Conservation (phyloP, 192 early-diverging fungal species). For the Tieghemiomyces parasiticus region DNA sequence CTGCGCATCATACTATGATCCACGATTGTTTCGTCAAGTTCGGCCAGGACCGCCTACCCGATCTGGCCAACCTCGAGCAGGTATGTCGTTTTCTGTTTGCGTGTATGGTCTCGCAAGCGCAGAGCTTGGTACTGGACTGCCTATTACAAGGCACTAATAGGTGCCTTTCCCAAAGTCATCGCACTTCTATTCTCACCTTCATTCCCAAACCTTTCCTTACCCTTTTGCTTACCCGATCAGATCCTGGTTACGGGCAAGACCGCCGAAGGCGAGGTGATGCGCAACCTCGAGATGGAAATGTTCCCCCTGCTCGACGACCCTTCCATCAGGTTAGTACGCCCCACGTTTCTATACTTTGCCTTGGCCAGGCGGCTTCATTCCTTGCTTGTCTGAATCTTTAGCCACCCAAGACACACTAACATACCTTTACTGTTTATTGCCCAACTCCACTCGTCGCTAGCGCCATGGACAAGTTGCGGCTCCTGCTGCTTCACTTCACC, state of each 20-base stretch:
- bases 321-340: constrained; percentile 5
- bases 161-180: too few species aligned
- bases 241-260: constrained; percentile 31
- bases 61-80: constrained; percentile 33
- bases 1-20: constrained; percentile 34
- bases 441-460: constrained; percentile 12
- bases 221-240: too few species aligned
- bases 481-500: constrained; percentile 15
- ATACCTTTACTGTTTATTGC: too few species aligned
- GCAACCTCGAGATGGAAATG: constrained; percentile 15
- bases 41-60: constrained; percentile 22
- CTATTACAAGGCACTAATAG: too few species aligned
- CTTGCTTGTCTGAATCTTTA: too few species aligned
- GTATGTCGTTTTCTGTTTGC: constrained; percentile 20
- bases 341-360: too few species aligned
- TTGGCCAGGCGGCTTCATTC: constrained; percentile 9
- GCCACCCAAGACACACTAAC: too few species aligned
- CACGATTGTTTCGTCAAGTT: constrained; percentile 35
- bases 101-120: constrained; percentile 29
- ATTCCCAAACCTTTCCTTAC: too few species aligned
- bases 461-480: constrained; percentile 14
- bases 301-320: constrained; percentile 15
- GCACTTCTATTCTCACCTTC: too few species aligned
- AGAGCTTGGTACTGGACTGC: too few species aligned
- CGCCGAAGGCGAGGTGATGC: constrained; percentile 24